phyloP scores from a whole-genome alignment of 345 rosid species.

The Camelina sativa region DNA sequence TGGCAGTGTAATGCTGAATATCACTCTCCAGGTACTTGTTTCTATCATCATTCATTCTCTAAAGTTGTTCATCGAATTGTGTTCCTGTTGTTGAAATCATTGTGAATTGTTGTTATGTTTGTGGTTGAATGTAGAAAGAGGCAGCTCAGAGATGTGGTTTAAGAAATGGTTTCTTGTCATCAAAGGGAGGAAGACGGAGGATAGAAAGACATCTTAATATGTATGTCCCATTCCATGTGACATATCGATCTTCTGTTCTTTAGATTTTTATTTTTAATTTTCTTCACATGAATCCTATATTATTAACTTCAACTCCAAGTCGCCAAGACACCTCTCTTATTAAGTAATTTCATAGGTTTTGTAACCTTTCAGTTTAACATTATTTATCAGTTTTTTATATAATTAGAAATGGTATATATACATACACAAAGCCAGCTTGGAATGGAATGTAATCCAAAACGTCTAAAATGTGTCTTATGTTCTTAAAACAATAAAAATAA shows the following conservation, averaged over 20 bases:
- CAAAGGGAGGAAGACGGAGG: too few relatives aligned
- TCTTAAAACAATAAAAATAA: too few relatives aligned
- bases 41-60: too few relatives aligned
- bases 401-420: not conserved
- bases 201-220: constrained; percentile 7
- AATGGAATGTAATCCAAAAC: constrained; percentile 30
- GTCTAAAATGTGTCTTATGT: constrained; percentile 31
- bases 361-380: not conserved
- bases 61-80: too few relatives aligned
- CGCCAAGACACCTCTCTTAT: not conserved
- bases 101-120: too few relatives aligned
- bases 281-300: constrained; percentile 9
- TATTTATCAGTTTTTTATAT: not conserved
- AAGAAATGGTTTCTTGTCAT: too few relatives aligned
- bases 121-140: too few relatives aligned
- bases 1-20: too few relatives aligned
- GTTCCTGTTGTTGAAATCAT: too few relatives aligned
- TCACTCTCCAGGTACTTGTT: too few relatives aligned
- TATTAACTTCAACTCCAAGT: constrained; percentile 7
- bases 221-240: constrained; percentile 24
- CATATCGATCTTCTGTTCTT: constrained; percentile 1
- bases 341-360: constrained; percentile 1
- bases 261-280: not conserved
- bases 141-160: too few relatives aligned
- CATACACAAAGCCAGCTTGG: constrained; percentile 27